Base-by-base conservation (phyloP, 2,329 filamentous ascomycete genomes). In the Colletotrichum endophyticum region DNA sequence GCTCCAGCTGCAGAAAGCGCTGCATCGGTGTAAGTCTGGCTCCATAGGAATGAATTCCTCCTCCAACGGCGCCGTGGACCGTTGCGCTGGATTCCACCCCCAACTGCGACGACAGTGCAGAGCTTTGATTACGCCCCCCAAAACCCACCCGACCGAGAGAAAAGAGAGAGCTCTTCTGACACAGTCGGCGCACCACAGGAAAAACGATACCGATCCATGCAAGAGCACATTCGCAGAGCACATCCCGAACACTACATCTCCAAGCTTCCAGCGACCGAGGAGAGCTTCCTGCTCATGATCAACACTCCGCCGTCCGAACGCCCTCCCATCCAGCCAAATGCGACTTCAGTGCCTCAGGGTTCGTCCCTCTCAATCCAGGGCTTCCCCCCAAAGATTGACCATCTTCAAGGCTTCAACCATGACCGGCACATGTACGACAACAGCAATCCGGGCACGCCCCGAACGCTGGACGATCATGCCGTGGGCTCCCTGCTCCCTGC, bases 211-310 rank as follows among this genome's bases (percentile, higher is more conserved):
- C 96, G 97, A 85, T 99, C 96, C 78, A 99, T 99, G 95, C 97
- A 99, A 87, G 97, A 99, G 91, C 97, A 99, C 84, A 99, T 99
- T 83, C 95, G 97, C 82, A 94, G 97, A 85, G 96, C 97, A 80
- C 97, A 99, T 85, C 96, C 96, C 77, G 96, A 98, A 85, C 94
- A 98, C 85, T 99, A 99, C 88, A 98, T 99, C 81, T 94, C 97
- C 66, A 98, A 99, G 91, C 94, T 99, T 81, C 96, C 97, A 80
- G 97, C 97, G 66, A 99, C 96, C 81, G 96, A 98, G 86, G 96
- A 99, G 87, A 98, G 96, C 92, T 98, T 99, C 87, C 89, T 95
- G 83, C 90, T 98, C 85, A 99, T 99, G 97, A 95, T 99, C 85
- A 98, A 93, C 85, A 96, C 95, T 79, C 94, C 95, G 78, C 96